phyloP scores from a whole-genome alignment of 208 protist genomes.

The Leishmania braziliensis region DNA sequence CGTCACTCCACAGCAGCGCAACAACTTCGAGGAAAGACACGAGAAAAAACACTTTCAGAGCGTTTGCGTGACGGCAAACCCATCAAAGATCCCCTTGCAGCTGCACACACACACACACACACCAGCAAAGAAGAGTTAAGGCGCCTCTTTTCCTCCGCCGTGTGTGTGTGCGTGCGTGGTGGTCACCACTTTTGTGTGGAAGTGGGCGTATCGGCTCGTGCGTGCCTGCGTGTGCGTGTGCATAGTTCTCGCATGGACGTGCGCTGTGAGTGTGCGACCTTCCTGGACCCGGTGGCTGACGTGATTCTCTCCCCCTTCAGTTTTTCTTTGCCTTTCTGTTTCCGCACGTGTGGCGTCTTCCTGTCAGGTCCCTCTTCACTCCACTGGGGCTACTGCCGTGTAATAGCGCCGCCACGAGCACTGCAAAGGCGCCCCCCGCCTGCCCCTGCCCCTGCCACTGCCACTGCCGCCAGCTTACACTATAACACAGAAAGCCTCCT shows the following conservation, averaged over 20 bases:
- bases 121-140: neutral
- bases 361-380: neutral
- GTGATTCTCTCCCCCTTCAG: neutral
- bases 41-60: neutral
- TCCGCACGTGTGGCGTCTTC: neutral
- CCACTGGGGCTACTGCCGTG: neutral
- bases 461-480: neutral
- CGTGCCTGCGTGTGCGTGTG: neutral
- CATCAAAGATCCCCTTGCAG: neutral
- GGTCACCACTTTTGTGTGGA: neutral
- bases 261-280: neutral
- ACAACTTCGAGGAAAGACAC: neutral
- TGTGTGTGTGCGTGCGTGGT: neutral
- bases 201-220: neutral
- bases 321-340: neutral
- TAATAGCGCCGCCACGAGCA: neutral
- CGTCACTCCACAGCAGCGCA: neutral
- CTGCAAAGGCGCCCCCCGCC: neutral
- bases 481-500: too few relatives aligned
- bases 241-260: neutral
- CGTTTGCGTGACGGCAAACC: neutral
- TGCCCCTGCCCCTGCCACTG: too few relatives aligned
- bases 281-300: neutral
- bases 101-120: neutral
- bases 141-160: neutral